Base-by-base conservation (phyloP, 148 eudicot genomes). In the Diospyros kaki region DNA sequence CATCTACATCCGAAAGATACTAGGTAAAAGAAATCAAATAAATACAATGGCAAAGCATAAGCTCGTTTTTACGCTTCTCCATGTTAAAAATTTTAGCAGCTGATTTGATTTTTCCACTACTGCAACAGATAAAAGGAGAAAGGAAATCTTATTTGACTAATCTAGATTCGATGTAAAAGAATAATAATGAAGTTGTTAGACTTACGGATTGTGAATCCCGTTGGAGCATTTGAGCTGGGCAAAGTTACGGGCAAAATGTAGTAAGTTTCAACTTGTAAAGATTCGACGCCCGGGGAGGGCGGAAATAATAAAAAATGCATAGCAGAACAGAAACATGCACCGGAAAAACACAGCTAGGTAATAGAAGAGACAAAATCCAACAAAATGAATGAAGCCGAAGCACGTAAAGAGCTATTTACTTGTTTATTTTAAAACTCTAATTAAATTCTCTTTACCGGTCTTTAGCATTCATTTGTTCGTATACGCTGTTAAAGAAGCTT, bases 151-250 rank as follows among this genome's bases (percentile, higher is more conserved):
- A 60, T 46, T 73, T 50, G 9, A 14, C 43, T 5, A 73, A 12
- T 60, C 58, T 8, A 60, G 2, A 73, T 62, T 51, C 58, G 38
- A 42, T 39, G n/a, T 58, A 38, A 72, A 68, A 42, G 55, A 72
- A 59, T 8, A 55, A 28, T 0, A 28, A 28, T 28, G 28, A 28
- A 28, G 28, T 28, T 28, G 28, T 28, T 28, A 28, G 48, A 86
- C 97, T 86, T 86, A 94, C 98, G 97, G 72, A 94, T 91, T 50
- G 98, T 94, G 75, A 94, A 94, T 70, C 81, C 86, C 1, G 71
- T 65, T 38, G 89, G 93, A 69, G 91, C 75, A 65, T 85, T 88
- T 75, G 90, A 79, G 61, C 97, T 94, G 98, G 38, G 82, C 66
- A 42, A 79, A 73, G 66, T 28, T 28, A 28, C 28, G 0, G 28